phyloP scores from a whole-genome alignment of 78 protist species.

The Tieghemostelium lacteum region DNA sequence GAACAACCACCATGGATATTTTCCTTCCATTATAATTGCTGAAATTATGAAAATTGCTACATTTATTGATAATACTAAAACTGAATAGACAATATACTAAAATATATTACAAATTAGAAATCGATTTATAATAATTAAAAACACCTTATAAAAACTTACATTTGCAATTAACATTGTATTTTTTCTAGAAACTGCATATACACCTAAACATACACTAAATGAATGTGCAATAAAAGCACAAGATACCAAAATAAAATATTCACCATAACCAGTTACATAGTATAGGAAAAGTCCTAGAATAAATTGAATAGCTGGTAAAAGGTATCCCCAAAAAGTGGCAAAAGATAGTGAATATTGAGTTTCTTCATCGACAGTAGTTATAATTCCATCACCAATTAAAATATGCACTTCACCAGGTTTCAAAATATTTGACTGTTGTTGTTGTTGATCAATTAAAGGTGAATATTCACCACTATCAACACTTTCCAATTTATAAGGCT shows the following conservation, averaged over 20 bases:
- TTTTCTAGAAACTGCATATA: conserved; percentile 3
- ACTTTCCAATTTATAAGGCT: not conserved
- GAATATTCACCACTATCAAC: not conserved
- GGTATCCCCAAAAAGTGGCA: conserved; percentile 2
- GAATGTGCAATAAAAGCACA: conserved; percentile 1
- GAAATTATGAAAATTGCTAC: conserved; percentile 20
- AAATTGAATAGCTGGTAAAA: not conserved
- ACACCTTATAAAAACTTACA: not conserved
- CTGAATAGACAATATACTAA: conserved; percentile 1
- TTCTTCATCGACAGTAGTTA: not conserved
- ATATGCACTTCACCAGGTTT: not conserved
- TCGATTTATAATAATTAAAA: not conserved
- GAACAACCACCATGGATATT: conserved; percentile 40
- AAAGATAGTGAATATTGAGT: not conserved
- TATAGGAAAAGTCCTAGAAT: conserved; percentile 7
- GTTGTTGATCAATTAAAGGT: not conserved
- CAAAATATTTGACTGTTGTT: not conserved
- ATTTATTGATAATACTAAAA: not conserved
- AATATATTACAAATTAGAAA: not conserved
- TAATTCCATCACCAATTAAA: conserved; percentile 16
- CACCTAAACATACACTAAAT: conserved; percentile 14
- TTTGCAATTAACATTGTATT: conserved; percentile 9
- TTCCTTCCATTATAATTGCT: not conserved
- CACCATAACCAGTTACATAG: not conserved
- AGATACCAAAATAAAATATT: conserved; percentile 17